Conservation (phyloP, 2,329 filamentous ascomycete species). For the Trichophyton rubrum region DNA sequence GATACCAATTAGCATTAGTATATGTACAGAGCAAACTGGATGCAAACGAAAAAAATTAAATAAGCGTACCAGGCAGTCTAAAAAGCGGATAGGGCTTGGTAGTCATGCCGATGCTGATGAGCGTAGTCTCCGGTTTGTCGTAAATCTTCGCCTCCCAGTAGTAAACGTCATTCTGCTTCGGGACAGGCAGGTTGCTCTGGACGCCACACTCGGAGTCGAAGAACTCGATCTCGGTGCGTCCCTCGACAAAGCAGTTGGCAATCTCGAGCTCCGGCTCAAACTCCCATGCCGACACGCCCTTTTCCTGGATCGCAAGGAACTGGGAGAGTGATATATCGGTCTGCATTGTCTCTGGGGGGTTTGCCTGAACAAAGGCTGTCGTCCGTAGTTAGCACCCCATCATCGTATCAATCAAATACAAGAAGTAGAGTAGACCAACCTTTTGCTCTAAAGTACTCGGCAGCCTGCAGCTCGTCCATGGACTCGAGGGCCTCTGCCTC, state of each 20-base stretch:
- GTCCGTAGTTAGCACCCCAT: constrained; percentile 14
- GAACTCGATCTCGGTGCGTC: constrained; percentile 92
- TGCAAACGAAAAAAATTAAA: neutral
- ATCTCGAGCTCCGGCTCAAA: constrained; percentile 99
- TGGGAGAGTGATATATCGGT: constrained; percentile 97
- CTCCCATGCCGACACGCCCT: constrained; percentile 98
- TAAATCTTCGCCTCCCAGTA: constrained; percentile 99
- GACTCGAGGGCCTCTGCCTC: constrained; percentile 88
- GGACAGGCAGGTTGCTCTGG: constrained; percentile 89
- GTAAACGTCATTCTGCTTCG: constrained; percentile 98
- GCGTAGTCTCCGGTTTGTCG: constrained; percentile 81
- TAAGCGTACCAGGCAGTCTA: constrained; percentile 68
- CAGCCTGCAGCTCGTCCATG: constrained; percentile 86
- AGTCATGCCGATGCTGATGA: constrained; percentile 82
- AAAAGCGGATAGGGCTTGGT: constrained; percentile 97
- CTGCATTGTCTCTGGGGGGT: constrained; percentile 86
- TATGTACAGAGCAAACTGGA: neutral
- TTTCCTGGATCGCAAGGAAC: constrained; percentile 96
- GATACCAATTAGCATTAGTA: neutral
- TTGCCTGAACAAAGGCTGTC: constrained; percentile 80
- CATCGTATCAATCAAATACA: too few relatives aligned
- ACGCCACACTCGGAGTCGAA: constrained; percentile 97
- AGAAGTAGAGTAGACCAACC: constrained; percentile 48
- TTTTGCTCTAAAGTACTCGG: constrained; percentile 89
- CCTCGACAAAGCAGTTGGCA: constrained; percentile 97